Conservation (phyloP, 202 grass and related monocot species). For the Musa balbisiana region DNA sequence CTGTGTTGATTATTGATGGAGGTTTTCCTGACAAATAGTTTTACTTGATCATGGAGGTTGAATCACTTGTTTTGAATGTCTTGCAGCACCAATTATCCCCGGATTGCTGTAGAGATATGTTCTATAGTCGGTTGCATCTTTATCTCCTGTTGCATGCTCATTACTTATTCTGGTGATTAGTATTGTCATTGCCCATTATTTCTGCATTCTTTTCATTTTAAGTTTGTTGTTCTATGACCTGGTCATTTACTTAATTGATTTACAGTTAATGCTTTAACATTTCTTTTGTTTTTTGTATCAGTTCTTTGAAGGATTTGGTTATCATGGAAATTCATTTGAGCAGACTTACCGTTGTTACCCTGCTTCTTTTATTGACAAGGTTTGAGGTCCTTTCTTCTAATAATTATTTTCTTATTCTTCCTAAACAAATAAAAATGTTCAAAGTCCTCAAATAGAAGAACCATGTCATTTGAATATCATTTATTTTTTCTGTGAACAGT, state of each 20-base stretch:
- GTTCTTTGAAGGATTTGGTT: constrained; percentile 56
- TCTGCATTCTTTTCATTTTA: neutral
- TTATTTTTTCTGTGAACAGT: too few species aligned
- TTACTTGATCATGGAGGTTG: too few species aligned
- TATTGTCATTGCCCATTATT: neutral
- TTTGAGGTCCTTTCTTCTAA: constrained; percentile 27
- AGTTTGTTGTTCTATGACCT: neutral
- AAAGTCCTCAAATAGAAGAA: neutral
- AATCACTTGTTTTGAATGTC: too few species aligned
- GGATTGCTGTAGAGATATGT: too few species aligned
- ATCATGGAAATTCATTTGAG: constrained; percentile 59
- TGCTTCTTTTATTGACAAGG: constrained; percentile 83
- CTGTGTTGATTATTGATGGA: too few species aligned
- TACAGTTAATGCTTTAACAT: neutral
- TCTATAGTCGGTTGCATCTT: neutral
- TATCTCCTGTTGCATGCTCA: neutral
- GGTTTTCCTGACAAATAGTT: too few species aligned
- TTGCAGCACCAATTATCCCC: too few species aligned
- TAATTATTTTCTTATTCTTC: constrained; percentile 10
- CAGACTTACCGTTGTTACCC: constrained; percentile 63
- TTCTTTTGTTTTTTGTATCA: constrained; percentile 16
- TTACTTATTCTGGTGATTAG: neutral
- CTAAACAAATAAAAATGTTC: neutral
- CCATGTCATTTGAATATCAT: too few species aligned
- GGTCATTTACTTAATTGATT: neutral